Conservation (phyloP, 371 early-diverging fungal genomes). For the Capniomyces stellatus region DNA sequence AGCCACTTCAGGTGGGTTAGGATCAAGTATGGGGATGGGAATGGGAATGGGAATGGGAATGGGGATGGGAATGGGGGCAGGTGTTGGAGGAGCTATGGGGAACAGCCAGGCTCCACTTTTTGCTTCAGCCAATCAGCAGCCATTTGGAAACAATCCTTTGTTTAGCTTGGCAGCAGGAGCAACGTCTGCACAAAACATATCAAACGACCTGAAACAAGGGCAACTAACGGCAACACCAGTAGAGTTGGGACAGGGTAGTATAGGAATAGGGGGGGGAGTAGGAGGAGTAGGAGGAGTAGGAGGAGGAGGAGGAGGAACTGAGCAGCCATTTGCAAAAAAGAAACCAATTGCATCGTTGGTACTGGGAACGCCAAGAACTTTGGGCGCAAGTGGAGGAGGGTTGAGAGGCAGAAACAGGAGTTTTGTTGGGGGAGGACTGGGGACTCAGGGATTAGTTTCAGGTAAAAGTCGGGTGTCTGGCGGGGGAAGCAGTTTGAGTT, state of each 20-base stretch:
- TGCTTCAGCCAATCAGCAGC: constrained; percentile 1
- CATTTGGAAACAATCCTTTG: constrained; percentile 4
- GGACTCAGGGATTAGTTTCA: too few relatives aligned
- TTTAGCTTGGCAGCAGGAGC: background rate
- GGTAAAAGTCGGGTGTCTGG: background rate
- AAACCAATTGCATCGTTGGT: background rate
- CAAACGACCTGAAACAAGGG: too few relatives aligned
- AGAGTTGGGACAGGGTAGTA: background rate
- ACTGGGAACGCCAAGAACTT: background rate
- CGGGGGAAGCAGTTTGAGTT: constrained; percentile 6
- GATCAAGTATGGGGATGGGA: too few relatives aligned
- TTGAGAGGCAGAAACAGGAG: too few relatives aligned
- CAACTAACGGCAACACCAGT: background rate
- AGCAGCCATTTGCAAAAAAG: background rate
- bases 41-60: too few relatives aligned
- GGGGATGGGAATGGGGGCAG: too few relatives aligned
- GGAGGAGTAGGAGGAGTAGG: background rate
- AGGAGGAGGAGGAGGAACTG: background rate
- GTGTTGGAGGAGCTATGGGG: too few relatives aligned
- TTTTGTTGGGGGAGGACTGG: too few relatives aligned
- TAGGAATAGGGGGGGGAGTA: too few relatives aligned
- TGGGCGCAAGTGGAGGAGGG: background rate
- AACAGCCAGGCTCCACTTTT: background rate
- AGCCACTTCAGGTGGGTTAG: constrained; percentile 1
- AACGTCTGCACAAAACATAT: background rate